These are phyloP conservation scores for Aspergillus proliferans DNA, from an alignment of 2,329 filamentous ascomycete genomes.

Conservation along the genomic window DNA sequence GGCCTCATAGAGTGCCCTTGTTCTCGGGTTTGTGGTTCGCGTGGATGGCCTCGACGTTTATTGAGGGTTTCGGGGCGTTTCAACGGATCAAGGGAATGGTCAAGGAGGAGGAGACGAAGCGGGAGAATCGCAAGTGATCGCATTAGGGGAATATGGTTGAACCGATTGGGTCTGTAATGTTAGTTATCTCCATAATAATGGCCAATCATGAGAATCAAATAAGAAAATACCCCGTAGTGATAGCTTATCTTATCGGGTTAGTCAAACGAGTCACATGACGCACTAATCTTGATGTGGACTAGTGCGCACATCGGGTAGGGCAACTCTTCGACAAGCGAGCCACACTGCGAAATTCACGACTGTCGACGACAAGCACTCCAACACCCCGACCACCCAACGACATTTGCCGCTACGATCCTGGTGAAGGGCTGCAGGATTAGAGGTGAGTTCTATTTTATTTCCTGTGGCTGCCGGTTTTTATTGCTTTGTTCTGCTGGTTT, in stretches of 20 bases:
- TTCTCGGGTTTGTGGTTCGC: slow-evolving; percentile 46
- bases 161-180: background rate
- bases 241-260: no score
- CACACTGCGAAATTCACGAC: slow-evolving; percentile 41
- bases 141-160: slow-evolving; percentile 4
- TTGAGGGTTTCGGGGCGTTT: slow-evolving; percentile 49
- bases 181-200: no score
- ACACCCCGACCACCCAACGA: slow-evolving; percentile 36
- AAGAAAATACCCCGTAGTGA: no score
- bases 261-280: slow-evolving; percentile 18
- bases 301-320: slow-evolving; percentile 32
- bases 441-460: slow-evolving; percentile 32
- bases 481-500: slow-evolving; percentile 12
- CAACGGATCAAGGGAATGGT: slow-evolving; percentile 43
- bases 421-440: slow-evolving; percentile 41
- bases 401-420: slow-evolving; percentile 37
- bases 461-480: slow-evolving; percentile 12
- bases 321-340: slow-evolving; percentile 39
- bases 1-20: slow-evolving; percentile 46
- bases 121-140: slow-evolving; percentile 16
- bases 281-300: slow-evolving; percentile 19
- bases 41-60: slow-evolving; percentile 48
- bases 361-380: slow-evolving; percentile 33
- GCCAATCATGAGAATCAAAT: no score
- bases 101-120: slow-evolving; percentile 32